Base-by-base conservation (phyloP, 1,284 basidiomycete genomes). In the Gomphus bonarii region DNA sequence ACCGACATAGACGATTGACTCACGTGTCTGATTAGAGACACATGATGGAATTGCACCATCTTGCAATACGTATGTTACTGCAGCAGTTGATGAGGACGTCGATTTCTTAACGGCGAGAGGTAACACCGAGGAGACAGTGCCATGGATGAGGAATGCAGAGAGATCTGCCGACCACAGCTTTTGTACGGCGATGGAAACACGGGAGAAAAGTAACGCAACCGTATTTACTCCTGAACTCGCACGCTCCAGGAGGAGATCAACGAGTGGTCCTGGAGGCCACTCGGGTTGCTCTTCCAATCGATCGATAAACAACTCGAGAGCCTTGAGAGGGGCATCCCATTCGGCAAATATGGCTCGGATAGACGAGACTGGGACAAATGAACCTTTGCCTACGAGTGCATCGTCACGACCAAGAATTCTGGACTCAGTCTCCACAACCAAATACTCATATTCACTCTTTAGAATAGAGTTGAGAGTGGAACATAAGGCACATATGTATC, bases 1-100 rank as follows among this genome's bases (percentile, higher is more conserved):
- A 0, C 92, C 93, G 36, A 95, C 81, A 66, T 95, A 95, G 1
- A 82, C 72, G 57, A 95, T 91, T 7, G 90, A 91, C 58, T 91
- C 88, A 58, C 79, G 78, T 5, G 88, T 82, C 50, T 83, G 79
- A 1, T 70, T 63, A 1, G 85, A 84, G 20, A 95, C 76, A 58
- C 85, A 88, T 0, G 80, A 76, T 0, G 92, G 92, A 50, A 91
- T 76, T 2, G 87, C 75, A 1, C 82, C 83, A 1, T 81, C 76
- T 54, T 84, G 65, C 46, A 82, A 76, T 8, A 64, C 68, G 65
- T 77, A 83, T 51, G 74, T 75, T 59, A 75, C 76, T 53, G 2
- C 59, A 57, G 76, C 81, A n/a, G 36, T 54, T 14, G 38, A n/a
- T 12, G 46, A 33, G n/a, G 57, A 38, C 10, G 38, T 18, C 10